Base-by-base conservation (phyloP, 2,329 filamentous ascomycete species). In the Fusarium nisikadoi region DNA sequence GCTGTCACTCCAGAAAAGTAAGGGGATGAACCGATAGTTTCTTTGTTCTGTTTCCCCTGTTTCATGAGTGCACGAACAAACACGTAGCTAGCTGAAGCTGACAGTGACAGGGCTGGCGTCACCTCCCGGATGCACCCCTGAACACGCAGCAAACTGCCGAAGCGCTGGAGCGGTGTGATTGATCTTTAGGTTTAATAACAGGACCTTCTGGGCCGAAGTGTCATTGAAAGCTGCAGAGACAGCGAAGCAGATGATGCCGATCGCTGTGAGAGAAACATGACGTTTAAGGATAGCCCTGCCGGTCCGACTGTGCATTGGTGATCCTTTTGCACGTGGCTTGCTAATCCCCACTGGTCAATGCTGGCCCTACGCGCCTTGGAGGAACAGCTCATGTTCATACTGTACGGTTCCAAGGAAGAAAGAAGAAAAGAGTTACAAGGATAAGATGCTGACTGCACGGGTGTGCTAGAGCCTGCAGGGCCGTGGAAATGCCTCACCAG, bases 261-360 rank as follows among this genome's bases (percentile, higher is more conserved):
- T n/a, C 49, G 35, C 3, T 23, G 38, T 42, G 25, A 54, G 19
- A 55, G 50, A 20, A 62, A 41, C 25, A 67, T 72, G 65, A 67
- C 70, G 65, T 49, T 59, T 62, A 38, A 38, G 39, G 23, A 36
- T 20, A 71, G 62, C 59, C 49, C 53, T 50, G 47, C 43, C 57
- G 47, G 61, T 54, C 62, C 68, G 60, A 72, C 46, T 72, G 69
- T 49, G 42, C 60, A 57, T 66, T 65, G 43, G 62, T 35, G 49
- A 71, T 71, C 64, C 45, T 67, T 54, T 56, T 73, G 61, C 70
- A 71, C 41, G 56, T 62, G 61, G 67, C 50, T 62, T 62, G 23
- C 60, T 25, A 4, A 43, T 67, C 35, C 35, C 47, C n/a, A 66
- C 58, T 55, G 61, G 55, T 19, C 46, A 39, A 47, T 36, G 42